Evolutionary conservation across 106 monocot species (phyloP), one percentile per base, ranked within the genome.

Genomic region (Cymbidium sinense): DNA sequence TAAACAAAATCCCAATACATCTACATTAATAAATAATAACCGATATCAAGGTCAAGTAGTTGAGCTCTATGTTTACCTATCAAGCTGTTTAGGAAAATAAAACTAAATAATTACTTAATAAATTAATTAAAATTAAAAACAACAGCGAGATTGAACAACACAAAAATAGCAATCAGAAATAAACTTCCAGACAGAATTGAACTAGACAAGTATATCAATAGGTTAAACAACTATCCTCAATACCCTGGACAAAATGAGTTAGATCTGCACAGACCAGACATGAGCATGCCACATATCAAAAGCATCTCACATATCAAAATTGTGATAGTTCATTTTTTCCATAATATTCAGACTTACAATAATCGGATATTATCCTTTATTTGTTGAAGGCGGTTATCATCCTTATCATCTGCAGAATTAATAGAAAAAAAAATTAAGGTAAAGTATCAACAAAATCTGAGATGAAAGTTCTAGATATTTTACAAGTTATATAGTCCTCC

Each of bases 311-410:
- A 70, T 18, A 35, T 73, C 35, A 39, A 67, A 31, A 67, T 67
- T 62, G 23, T 27, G 27, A 11, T 62, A 33, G 67, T 17, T 67
- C 67, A 67, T 67, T 67, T 67, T 67, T 33, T 33, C 47, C 15
- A 29, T 67, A 67, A 67, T 44, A 78, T 50, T 70, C 34, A 50
- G 2, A 82, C 98, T 99, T 82, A 99, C 98, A 99, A 81, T 58
- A 88, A 77, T 25, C 70, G 81, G 58, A 94, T 94, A 29, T 89
- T 79, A 80, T 88, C 84, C 81, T 90, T 94, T 51, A 99, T 87
- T 88, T 89, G 82, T 74, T 83, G 86, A 34, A 99, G 88, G 28
- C 86, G 91, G 47, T 31, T 81, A 79, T 79, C 81, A 67, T 78
- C 85, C 73, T 88, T 83, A 81, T 87, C 77, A 85, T 82, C 90